Evolutionary conservation across 441 rosid species (phyloP).

Genomic region (Geranium incanum): DNA sequence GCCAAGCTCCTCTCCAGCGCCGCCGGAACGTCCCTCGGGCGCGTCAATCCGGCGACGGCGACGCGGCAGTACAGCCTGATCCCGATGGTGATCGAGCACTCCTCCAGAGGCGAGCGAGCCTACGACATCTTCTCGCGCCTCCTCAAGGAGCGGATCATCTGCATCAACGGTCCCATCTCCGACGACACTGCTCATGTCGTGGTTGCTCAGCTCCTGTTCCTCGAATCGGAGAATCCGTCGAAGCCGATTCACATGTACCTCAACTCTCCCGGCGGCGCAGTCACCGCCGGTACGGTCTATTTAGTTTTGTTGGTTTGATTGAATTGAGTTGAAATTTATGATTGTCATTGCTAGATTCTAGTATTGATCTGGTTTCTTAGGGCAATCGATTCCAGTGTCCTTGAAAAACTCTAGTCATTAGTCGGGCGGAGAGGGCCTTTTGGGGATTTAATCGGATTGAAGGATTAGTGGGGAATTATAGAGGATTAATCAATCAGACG

Average conservation of each 20-base stretch:
- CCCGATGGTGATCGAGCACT: constrained; percentile 96
- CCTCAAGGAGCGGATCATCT: constrained; percentile 84
- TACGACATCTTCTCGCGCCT: constrained; percentile 93
- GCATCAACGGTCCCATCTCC: constrained; percentile 83
- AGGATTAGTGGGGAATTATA: too few relatives aligned
- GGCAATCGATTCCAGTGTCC: too few relatives aligned
- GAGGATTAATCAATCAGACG: too few relatives aligned
- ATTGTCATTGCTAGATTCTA: neutral
- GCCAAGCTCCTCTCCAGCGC: constrained; percentile 25
- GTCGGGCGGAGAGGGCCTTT: too few relatives aligned
- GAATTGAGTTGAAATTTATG: neutral
- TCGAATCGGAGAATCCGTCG: constrained; percentile 93
- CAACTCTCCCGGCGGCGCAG: constrained; percentile 96
- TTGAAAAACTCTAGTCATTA: too few relatives aligned
- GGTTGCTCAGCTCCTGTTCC: constrained; percentile 94
- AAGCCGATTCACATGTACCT: constrained; percentile 95
- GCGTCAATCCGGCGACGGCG: constrained; percentile 15
- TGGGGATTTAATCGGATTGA: too few relatives aligned
- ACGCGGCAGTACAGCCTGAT: constrained; percentile 49
- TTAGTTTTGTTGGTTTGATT: neutral
- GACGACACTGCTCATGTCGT: constrained; percentile 90
- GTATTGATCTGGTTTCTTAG: neutral
- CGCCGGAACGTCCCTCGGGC: constrained; percentile 1
- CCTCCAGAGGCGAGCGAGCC: constrained; percentile 95
- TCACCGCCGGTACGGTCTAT: constrained; percentile 61